Evolutionary conservation across 768 basidiomycete species (phyloP), one percentile per base, ranked within the genome.

Genomic region (Macrocybe gigantea): DNA sequence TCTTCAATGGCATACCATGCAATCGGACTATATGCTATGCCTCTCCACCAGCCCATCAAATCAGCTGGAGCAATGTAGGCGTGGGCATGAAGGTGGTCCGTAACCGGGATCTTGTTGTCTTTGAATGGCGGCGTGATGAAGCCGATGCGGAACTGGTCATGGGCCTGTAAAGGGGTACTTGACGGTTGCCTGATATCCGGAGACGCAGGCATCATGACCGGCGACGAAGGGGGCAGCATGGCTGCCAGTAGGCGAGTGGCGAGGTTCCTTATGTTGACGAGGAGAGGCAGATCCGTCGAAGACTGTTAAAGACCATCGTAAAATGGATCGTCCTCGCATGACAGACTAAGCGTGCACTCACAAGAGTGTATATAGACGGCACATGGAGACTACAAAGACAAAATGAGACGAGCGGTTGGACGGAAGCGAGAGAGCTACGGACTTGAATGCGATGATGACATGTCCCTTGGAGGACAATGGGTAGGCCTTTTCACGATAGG

Each of bases 1-100:
- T 88, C 86, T 50, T 88, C 84, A 42, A 88, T 75, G 34, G 75
- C 66, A 60, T 88, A 88, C 85, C 87, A 88, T 1, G 82, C 84
- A 34, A 88, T 49, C 6, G 81, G 70, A 7, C 81, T 73, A 61
- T 82, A 88, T 6, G 79, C 83, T 13, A 87, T 63, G 33, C 74
- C 71, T 56, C 87, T 70, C 78, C 80, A 84, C 86, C 85, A 90
- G 44, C 85, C 83, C 57, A 82, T 66, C 32, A 75, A 68, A 61
- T 90, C 82, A 6, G 79, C 70, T 8, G 83, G 79, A 9, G 68
- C 69, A 43, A 88, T 74, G 60, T 80, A 88, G 5, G 83, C 87
- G 62, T 90, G 88, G 1, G 78, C 79, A 59, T 89, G 87, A 29
- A 88, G 73, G 60, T 89, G 87, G 62, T 88, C 86, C 29, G 80